phyloP scores from a whole-genome alignment of 2,329 filamentous ascomycete genomes.

The Cyanodermella asteris region DNA sequence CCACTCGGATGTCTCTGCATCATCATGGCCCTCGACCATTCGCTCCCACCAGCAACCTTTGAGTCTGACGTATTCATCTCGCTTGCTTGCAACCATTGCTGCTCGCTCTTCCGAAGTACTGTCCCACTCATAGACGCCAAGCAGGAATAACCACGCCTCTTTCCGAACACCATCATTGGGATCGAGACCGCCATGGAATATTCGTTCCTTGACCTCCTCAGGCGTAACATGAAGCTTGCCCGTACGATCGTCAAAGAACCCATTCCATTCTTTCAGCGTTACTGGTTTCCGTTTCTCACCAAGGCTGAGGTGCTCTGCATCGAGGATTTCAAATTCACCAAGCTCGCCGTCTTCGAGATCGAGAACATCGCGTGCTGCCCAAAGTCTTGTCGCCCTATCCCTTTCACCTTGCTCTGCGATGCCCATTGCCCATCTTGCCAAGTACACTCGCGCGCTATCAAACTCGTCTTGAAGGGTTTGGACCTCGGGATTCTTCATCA shows the following conservation, averaged over 20 bases:
- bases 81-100: constrained; percentile 58
- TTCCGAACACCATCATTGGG: constrained; percentile 80
- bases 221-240: constrained; percentile 59
- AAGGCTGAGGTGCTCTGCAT: constrained; percentile 52
- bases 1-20: constrained; percentile 71
- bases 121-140: constrained; percentile 86
- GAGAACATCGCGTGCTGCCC: constrained; percentile 79
- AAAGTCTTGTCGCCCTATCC: constrained; percentile 68
- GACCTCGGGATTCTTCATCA: constrained; percentile 81
- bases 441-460: constrained; percentile 81
- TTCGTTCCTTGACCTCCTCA: constrained; percentile 89
- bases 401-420: constrained; percentile 91
- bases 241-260: constrained; percentile 57
- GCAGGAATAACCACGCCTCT: constrained; percentile 85
- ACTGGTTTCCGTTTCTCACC: constrained; percentile 59
- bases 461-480: constrained; percentile 93
- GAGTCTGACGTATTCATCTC: constrained; percentile 83
- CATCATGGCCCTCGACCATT: constrained; percentile 59
- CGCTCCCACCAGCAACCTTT: constrained; percentile 95
- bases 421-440: constrained; percentile 95
- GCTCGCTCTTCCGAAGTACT: constrained; percentile 69
- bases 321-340: constrained; percentile 85
- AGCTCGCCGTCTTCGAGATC: constrained; percentile 89
- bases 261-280: constrained; percentile 70
- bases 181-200: constrained; percentile 86